Conservation (phyloP, 139 green algal species). For the Chlorokybus atmophyticus region DNA sequence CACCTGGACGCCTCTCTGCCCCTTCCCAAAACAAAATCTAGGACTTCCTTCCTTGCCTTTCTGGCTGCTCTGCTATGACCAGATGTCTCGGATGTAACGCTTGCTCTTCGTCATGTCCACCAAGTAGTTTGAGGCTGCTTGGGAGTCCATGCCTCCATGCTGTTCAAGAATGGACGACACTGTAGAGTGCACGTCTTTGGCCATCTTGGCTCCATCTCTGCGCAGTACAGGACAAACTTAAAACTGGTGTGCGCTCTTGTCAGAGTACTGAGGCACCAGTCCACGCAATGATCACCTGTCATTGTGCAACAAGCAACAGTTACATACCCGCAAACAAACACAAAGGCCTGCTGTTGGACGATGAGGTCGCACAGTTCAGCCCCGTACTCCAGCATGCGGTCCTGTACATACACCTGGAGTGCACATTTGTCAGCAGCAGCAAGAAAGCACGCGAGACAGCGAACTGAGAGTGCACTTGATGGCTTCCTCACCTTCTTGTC, state of each 20-base stretch:
- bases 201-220: constrained; percentile 80
- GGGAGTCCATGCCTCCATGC: constrained; percentile 29
- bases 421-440: constrained; percentile 32
- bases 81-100: constrained; percentile 77
- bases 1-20: too few relatives aligned
- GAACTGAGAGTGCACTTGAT: neutral
- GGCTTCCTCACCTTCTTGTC: constrained; percentile 20
- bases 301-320: too few relatives aligned
- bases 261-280: too few relatives aligned
- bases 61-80: too few relatives aligned
- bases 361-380: constrained; percentile 31
- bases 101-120: constrained; percentile 43
- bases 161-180: constrained; percentile 43
- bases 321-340: constrained; percentile 15
- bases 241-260: too few relatives aligned
- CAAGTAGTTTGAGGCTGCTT: constrained; percentile 36
- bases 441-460: neutral
- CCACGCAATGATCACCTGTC: too few relatives aligned
- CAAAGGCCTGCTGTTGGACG: neutral
- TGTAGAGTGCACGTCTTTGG: constrained; percentile 74
- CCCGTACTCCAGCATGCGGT: constrained; percentile 53
- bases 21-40: too few relatives aligned
- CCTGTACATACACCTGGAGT: constrained; percentile 79
- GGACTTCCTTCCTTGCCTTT: too few relatives aligned
- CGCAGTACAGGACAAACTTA: too few relatives aligned